Percentiles rank a stretch among this genome's conserved stretches.
Conservation (phyloP, 108 stramenopile species). For the Stephanodiscus triporus region DNA sequence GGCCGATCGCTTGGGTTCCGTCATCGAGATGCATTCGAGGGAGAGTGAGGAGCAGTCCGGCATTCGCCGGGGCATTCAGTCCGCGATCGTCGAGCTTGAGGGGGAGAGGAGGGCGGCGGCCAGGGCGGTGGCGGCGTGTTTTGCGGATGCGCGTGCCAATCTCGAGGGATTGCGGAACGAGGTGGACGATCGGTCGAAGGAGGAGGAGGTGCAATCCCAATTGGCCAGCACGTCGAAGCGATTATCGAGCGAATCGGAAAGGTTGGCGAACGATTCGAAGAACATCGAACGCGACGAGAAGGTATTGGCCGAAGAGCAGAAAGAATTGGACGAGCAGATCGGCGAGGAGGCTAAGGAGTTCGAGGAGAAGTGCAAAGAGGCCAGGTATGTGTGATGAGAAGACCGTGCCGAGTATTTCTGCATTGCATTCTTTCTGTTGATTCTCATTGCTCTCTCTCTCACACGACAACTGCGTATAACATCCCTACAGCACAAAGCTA, state of each 20-base stretch:
- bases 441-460: not conserved
- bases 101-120: slow-evolving; percentile 53
- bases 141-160: slow-evolving; percentile 51
- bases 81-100: slow-evolving; percentile 60
- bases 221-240: slow-evolving; percentile 71
- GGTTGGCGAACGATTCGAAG: slow-evolving; percentile 74
- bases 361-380: slow-evolving; percentile 60
- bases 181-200: slow-evolving; percentile 43
- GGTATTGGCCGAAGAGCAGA: slow-evolving; percentile 68
- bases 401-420: not conserved
- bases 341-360: slow-evolving; percentile 73
- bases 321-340: slow-evolving; percentile 80
- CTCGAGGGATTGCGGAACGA: slow-evolving; percentile 58
- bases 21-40: slow-evolving; percentile 62
- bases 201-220: slow-evolving; percentile 59
- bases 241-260: slow-evolving; percentile 71
- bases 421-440: not conserved
- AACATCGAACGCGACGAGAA: slow-evolving; percentile 84
- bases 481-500: slow-evolving; percentile 47
- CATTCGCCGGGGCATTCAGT: slow-evolving; percentile 55
- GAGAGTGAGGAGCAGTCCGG: slow-evolving; percentile 58
- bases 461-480: not conserved
- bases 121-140: slow-evolving; percentile 60
- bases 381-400: slow-evolving; percentile 25
- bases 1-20: slow-evolving; percentile 73